Conservation (phyloP, 2,329 filamentous ascomycete species). For the Macrophomina tecta region DNA sequence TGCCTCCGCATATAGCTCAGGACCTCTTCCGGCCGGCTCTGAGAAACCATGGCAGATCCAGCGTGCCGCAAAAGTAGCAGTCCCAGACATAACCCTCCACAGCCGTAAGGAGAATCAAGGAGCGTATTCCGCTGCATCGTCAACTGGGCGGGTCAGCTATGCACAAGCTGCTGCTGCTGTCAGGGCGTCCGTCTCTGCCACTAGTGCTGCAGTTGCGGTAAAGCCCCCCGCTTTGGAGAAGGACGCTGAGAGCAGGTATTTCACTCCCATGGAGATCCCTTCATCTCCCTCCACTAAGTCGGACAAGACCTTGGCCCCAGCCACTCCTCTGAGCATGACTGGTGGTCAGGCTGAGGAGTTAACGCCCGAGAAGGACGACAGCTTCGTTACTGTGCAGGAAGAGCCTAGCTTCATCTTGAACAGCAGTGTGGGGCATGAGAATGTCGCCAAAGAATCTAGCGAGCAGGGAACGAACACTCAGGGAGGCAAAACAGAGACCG, state of each 20-base stretch:
- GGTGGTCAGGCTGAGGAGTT: not conserved
- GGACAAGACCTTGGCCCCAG: not conserved
- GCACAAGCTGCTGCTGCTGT: constrained; percentile 10
- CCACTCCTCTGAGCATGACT: not conserved
- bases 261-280: constrained; percentile 9
- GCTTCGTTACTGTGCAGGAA: constrained; percentile 21
- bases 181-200: not conserved
- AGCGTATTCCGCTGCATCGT: not conserved
- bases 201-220: not conserved
- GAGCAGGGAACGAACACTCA: not conserved
- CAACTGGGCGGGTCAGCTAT: constrained; percentile 12
- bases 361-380: constrained; percentile 20
- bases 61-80: not conserved
- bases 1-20: not conserved
- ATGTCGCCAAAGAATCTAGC: no score
- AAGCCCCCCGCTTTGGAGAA: not conserved
- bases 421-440: no score
- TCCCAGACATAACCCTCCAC: constrained; percentile 15
- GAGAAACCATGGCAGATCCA: not conserved
- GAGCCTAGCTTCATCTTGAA: not conserved
- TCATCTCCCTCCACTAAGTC: not conserved
- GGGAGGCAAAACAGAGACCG: not conserved
- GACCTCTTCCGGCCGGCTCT: no score
- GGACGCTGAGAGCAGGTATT: constrained; percentile 11
- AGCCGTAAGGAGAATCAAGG: constrained; percentile 14